Evolutionary conservation across 192 early-diverging fungal species (phyloP), one percentile per base, ranked within the genome.

Genomic region (Dissophora ornata): DNA sequence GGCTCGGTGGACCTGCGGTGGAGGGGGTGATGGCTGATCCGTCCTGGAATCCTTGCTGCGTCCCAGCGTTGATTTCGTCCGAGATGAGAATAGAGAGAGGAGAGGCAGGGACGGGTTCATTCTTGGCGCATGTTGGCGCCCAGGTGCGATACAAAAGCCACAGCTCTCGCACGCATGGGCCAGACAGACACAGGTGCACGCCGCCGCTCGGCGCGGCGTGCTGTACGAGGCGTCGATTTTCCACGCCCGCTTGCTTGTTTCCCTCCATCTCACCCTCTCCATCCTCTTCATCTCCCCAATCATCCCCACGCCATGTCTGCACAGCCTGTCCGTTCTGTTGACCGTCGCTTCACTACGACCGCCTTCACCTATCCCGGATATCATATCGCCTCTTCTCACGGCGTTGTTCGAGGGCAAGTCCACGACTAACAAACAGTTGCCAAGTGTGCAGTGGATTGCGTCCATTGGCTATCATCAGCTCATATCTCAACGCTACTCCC

Each of bases 311-410:
- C 33, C 34, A 57, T 57, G 56, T 38, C 36, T 38, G 54, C 53
- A 22, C 70, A 74, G 40, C 70, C 70, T 21, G 70, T 74, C 42
- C 70, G 70, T 45, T 64, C 70, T 22, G 70, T 74, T 19, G 70
- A 74, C 56, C 70, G 70, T 18, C 70, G 70, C 48, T 74, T 74
- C 57, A 65, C 62, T 22, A 74, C 70, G 24, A 74, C 70, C 9
- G 70, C 70, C 25, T 74, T 74, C 48, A 62, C 63, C 6, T 65
- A 58, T 56, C 70, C 70, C 29, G 70, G 70, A 44, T 74, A 74
- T 41, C 63, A 65, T 16, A 52, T 74, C 25, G 70, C 70, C 24
- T 53, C 63, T 48, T 55, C 62, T n/a, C 70, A 74, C 30, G 70
- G 70, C 4, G 70, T 74, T 28, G 70, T 74, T 42, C 70, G 70